Evolutionary conservation across 345 rosid genomes (phyloP).

Genomic region (Arabidopsis suecica): DNA sequence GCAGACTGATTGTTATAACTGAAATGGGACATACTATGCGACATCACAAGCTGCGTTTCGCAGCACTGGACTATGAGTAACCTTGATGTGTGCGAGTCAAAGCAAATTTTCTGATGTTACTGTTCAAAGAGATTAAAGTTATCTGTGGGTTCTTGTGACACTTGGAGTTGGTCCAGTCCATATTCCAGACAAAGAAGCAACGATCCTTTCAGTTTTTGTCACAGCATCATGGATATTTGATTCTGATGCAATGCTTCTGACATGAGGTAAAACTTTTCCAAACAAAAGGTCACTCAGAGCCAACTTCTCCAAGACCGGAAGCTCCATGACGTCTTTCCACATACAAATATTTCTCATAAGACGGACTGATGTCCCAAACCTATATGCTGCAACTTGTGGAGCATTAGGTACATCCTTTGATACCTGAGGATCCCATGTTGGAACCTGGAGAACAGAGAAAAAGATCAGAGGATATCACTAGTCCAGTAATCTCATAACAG

Average conservation of each 20-base stretch:
- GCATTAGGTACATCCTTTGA: conserved; percentile 89
- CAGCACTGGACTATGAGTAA: not conserved
- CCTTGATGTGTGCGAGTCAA: conserved; percentile 5
- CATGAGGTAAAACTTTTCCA: conserved; percentile 81
- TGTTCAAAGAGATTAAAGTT: not conserved
- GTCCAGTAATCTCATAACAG: conserved; percentile 22
- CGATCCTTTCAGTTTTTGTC: conserved; percentile 79
- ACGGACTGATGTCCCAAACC: conserved; percentile 86
- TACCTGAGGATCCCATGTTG: conserved; percentile 82
- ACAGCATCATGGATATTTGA: conserved; percentile 83
- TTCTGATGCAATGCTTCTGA: conserved; percentile 62
- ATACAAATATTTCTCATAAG: conserved; percentile 85
- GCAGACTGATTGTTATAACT: conserved; percentile 12
- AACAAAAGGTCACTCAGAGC: conserved; percentile 82
- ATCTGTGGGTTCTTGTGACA: conserved; percentile 67
- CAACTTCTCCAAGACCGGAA: conserved; percentile 80
- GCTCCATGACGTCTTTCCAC: conserved; percentile 88
- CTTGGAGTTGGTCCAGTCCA: conserved; percentile 75
- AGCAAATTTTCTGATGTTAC: conserved; percentile 12
- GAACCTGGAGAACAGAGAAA: conserved; percentile 59
- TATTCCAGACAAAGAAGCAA: conserved; percentile 77
- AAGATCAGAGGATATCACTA: conserved; percentile 22
- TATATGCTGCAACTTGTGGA: conserved; percentile 79
- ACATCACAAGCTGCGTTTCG: conserved; percentile 1
- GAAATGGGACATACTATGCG: conserved; percentile 5